These are phyloP conservation scores for Fraxinus dipetala DNA, from an alignment of 305 asterid species.

Conservation along the genomic window DNA sequence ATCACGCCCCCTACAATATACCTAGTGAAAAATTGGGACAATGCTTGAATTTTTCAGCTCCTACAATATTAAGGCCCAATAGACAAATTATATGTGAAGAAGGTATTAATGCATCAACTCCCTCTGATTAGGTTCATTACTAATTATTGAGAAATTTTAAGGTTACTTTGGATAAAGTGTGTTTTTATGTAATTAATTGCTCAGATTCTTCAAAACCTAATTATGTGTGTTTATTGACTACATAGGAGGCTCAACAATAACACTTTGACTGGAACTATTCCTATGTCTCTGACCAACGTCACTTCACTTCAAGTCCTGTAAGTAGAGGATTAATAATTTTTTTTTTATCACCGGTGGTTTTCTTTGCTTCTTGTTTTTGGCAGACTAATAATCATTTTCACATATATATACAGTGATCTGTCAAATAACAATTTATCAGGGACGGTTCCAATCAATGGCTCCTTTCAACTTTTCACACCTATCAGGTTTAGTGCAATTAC, in stretches of 20 bases:
- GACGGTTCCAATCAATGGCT: constrained; percentile 70
- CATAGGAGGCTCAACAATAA: constrained; percentile 92
- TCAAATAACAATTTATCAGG: constrained; percentile 70
- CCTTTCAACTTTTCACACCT: constrained; percentile 87
- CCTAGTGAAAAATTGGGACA: constrained; percentile 2
- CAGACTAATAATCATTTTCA: constrained; percentile 23
- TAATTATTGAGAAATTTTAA: neutral
- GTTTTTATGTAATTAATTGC: neutral
- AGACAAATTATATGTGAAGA: constrained; percentile 10
- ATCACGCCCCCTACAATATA: neutral
- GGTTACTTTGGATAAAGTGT: neutral
- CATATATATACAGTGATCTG: constrained; percentile 67
- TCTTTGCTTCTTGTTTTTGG: constrained; percentile 10
- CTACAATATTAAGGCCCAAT: neutral
- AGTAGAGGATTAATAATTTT: constrained; percentile 37
- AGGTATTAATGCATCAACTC: constrained; percentile 2
- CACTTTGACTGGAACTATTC: constrained; percentile 64
- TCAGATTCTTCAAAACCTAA: constrained; percentile 22
- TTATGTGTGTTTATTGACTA: constrained; percentile 21
- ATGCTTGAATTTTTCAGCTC: neutral
- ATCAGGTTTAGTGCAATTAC: constrained; percentile 59
- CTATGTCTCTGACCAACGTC: constrained; percentile 56
- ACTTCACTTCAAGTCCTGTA: constrained; percentile 91
- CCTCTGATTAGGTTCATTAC: neutral
- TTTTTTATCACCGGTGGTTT: neutral